Base-by-base conservation (phyloP, 208 protist species). In the Naegleria fowleri region DNA sequence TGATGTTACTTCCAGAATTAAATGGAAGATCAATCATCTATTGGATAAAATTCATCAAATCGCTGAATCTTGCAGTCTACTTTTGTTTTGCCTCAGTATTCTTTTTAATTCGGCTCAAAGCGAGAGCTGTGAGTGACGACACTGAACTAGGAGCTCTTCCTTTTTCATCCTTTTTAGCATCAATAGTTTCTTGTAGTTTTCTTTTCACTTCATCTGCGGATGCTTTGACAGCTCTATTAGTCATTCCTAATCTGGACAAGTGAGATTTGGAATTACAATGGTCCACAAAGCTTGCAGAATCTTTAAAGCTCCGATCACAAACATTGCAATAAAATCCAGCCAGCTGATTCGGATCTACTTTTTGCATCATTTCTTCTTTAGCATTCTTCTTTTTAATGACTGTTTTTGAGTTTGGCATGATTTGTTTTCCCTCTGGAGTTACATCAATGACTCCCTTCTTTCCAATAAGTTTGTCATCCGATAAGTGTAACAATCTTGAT, bases 281-380 rank as follows among this genome's bases (percentile, higher is more conserved):
- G 55, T 88, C 85, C 0, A 88, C 11, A 39, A 58, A 88, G 41
- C 19, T 38, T 36, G 11, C 13, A 22, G 41, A 58, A 58, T 88
- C 85, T 58, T n/a, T 88, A 39, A 88, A 40, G 33, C 6, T 22
- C 5, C 85, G 16, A 38, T 58, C 22, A 58, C 85, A 88, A 19
- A 38, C 11, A 22, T 36, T 58, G 36, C 85, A 88, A 38, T 88
- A 88, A 4, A 88, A 88, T 33, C 85, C 85, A 58, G n/a, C 85
- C 33, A 15, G 0, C 16, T 58, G 5, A 2, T 40, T 33, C 48
- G n/a, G 13, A 43, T 48, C 83, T 38, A 86, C 83, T 52, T 36
- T 36, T 52, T 41, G 40, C 15, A 19, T 9, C 36, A 0, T 19
- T 40, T 38, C 43, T 38, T 38, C 15, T 15, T 19, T 88, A 4